Conservation (phyloP, 2,329 filamentous ascomycete species). For the Ophiostoma novo-ulmi region DNA sequence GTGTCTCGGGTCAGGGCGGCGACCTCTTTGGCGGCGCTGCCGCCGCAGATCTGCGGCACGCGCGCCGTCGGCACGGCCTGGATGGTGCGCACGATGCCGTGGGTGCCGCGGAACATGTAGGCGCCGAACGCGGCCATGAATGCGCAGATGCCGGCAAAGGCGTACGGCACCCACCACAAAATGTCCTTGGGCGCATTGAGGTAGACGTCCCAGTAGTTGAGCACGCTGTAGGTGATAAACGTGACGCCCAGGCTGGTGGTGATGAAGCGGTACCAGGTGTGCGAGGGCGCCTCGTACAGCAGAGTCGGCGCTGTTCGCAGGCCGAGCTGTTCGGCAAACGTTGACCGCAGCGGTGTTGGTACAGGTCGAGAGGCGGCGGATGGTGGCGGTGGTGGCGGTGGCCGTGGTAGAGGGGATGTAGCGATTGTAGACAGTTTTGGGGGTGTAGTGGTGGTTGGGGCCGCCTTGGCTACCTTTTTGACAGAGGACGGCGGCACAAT, state of each 20-base stretch:
- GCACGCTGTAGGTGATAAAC: slow-evolving; percentile 47
- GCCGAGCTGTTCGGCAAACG: slow-evolving; percentile 52
- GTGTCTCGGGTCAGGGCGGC: slow-evolving; percentile 16
- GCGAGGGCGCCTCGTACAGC: slow-evolving; percentile 61
- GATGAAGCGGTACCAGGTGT: slow-evolving; percentile 57
- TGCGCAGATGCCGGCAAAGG: slow-evolving; percentile 55
- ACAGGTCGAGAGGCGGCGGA: not conserved
- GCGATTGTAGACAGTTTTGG: no score
- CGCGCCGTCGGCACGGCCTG: slow-evolving; percentile 46
- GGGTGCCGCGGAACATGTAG: slow-evolving; percentile 54
- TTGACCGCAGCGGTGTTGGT: not conserved
- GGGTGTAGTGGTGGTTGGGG: no score
- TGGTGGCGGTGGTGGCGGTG: not conserved
- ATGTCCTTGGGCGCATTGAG: slow-evolving; percentile 48
- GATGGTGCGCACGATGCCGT: slow-evolving; percentile 54
- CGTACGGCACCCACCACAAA: slow-evolving; percentile 51
- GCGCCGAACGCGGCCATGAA: slow-evolving; percentile 57
- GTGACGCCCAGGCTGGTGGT: slow-evolving; percentile 53
- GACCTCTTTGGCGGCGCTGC: slow-evolving; percentile 25
- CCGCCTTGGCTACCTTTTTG: not conserved
- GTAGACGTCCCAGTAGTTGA: slow-evolving; percentile 48
- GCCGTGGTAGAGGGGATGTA: not conserved
- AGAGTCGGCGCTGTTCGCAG: slow-evolving; percentile 51
- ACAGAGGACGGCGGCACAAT: not conserved
- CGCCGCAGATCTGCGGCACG: slow-evolving; percentile 17